A percentile compares a stretch with the other conserved stretches of the same genome.
phyloP scores from a whole-genome alignment of 2,329 filamentous ascomycete genomes.

The Fusarium anthophilum region DNA sequence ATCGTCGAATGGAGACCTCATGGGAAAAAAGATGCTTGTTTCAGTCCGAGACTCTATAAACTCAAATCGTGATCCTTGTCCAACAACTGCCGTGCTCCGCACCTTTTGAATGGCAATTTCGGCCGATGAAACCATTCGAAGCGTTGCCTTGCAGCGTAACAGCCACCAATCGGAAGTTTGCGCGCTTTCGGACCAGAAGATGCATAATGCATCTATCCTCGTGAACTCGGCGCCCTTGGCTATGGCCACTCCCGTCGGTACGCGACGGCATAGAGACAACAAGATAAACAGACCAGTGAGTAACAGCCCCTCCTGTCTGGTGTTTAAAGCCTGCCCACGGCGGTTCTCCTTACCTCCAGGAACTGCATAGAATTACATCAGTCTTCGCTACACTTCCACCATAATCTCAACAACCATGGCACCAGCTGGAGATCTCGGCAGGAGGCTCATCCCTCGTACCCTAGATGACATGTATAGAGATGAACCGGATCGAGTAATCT shows the following conservation, averaged over 20 bases:
- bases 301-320: neutral
- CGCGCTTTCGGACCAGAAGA: rapidly evolving
- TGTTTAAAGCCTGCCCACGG: neutral
- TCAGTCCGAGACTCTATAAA: neutral
- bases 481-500: neutral
- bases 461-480: neutral
- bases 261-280: neutral
- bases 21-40: neutral
- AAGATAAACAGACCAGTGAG: rapidly evolving
- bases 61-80: neutral
- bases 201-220: neutral
- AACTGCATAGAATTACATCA: rapidly evolving
- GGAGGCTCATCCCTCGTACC: neutral
- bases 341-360: rapidly evolving
- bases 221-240: neutral
- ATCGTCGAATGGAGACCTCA: neutral
- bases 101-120: neutral
- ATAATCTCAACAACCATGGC: neutral
- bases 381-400: neutral
- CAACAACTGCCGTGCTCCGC: neutral
- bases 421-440: neutral
- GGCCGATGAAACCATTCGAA: neutral
- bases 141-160: neutral
- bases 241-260: neutral
- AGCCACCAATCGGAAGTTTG: neutral